phyloP scores from a whole-genome alignment of 1,284 basidiomycete genomes.

The Porodaedalea pini region DNA sequence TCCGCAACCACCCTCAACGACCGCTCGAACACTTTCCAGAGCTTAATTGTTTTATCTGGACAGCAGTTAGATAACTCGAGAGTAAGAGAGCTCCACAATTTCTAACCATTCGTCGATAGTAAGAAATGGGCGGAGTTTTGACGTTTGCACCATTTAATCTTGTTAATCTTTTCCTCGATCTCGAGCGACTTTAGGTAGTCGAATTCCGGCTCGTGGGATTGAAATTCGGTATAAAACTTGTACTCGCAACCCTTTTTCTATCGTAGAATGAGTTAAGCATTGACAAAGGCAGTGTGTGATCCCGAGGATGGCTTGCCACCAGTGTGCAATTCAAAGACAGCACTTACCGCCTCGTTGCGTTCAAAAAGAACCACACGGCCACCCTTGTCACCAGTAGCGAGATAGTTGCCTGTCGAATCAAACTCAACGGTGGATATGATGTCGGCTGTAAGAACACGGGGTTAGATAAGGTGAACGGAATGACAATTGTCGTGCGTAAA shows the following conservation, averaged over 20 bases:
- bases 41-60: slow-evolving; percentile 98
- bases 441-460: slow-evolving; percentile 62
- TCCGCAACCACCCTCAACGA: slow-evolving; percentile 94
- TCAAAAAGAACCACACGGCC: slow-evolving; percentile 99
- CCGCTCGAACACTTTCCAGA: slow-evolving; percentile 99
- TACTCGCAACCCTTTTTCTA: slow-evolving; percentile 99
- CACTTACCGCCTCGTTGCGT: slow-evolving; percentile 89
- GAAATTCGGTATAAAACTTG: slow-evolving; percentile 99
- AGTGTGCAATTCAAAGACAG: slow-evolving; percentile 3
- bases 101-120: slow-evolving; percentile 90
- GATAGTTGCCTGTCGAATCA: slow-evolving; percentile 98
- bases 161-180: slow-evolving; percentile 99
- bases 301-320: not conserved
- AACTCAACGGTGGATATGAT: slow-evolving; percentile 99
- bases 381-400: slow-evolving; percentile 99
- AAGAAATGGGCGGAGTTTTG: slow-evolving; percentile 98
- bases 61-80: not conserved
- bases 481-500: slow-evolving; percentile 24
- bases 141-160: slow-evolving; percentile 99
- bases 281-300: slow-evolving; percentile 28
- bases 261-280: slow-evolving; percentile 20
- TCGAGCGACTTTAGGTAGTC: slow-evolving; percentile 99
- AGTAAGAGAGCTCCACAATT: not conserved
- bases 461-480: slow-evolving; percentile 27
- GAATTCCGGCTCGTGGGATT: slow-evolving; percentile 99